Conservation (phyloP, 176 grass and related monocot species). For the Poa annua region DNA sequence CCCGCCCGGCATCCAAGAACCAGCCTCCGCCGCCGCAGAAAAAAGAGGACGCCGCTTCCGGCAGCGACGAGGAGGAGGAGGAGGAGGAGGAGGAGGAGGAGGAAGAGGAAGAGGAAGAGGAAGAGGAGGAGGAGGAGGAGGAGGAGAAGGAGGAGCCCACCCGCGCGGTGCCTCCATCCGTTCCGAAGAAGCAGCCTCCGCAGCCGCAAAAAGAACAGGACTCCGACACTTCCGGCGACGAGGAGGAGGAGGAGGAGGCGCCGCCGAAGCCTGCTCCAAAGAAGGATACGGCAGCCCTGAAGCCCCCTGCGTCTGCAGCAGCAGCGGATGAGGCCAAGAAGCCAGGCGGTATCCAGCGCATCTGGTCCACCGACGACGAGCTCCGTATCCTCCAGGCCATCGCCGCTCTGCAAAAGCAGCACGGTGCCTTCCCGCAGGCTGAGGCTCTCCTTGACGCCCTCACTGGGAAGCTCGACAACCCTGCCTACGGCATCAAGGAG, state of each 20-base stretch:
- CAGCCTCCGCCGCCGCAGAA: conserved; percentile 15
- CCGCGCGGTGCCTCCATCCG: not conserved
- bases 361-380: conserved; percentile 55
- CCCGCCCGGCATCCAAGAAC: conserved; percentile 11
- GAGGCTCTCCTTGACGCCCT: conserved; percentile 29
- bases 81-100: conserved; percentile 26
- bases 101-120: conserved; percentile 40
- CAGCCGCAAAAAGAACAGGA: conserved; percentile 10
- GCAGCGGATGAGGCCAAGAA: conserved; percentile 13
- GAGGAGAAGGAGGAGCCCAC: conserved; percentile 39
- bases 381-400: conserved; percentile 49
- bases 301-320: not conserved
- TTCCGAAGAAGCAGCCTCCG: conserved; percentile 1
- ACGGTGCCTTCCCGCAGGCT: conserved; percentile 25
- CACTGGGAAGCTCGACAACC: conserved; percentile 38
- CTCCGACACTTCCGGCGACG: not conserved
- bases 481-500: not conserved
- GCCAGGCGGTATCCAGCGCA: conserved; percentile 5
- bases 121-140: conserved; percentile 11
- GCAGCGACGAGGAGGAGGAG: conserved; percentile 22
- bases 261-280: not conserved
- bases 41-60: not conserved
- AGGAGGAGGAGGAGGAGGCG: not conserved
- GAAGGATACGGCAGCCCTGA: not conserved
- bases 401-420: conserved; percentile 39